Percentiles rank a stretch among this genome's conserved stretches.
These are phyloP conservation scores for Basipetospora sp. DNA, from an alignment of 2,329 filamentous ascomycete genomes.

Conservation along the genomic window DNA sequence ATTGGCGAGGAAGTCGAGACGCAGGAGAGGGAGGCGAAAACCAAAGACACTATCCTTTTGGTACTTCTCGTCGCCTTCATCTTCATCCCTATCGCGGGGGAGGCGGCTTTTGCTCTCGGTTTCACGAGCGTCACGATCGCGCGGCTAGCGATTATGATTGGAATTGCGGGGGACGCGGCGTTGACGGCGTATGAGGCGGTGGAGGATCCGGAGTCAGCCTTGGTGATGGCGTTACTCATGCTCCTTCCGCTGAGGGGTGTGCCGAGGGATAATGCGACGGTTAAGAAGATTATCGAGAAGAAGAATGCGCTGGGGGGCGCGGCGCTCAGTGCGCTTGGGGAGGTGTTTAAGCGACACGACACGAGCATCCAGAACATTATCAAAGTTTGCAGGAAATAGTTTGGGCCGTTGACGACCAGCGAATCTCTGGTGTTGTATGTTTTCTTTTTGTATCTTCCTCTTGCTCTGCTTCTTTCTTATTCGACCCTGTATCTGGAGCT, in stretches of 20 bases:
- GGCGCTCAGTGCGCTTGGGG: not conserved
- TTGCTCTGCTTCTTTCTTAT: not conserved
- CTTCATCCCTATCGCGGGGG: not conserved
- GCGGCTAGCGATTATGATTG: not conserved
- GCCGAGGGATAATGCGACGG: not conserved
- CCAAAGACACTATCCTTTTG: not conserved
- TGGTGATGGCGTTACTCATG: not conserved
- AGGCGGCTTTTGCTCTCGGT: not conserved
- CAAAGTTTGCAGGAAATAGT: not conserved
- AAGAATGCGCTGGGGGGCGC: not conserved
- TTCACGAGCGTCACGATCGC: not conserved
- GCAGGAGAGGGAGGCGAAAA: not conserved
- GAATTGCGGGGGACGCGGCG: not conserved
- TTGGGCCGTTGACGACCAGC: not conserved
- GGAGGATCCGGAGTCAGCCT: not conserved
- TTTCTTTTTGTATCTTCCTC: not conserved
- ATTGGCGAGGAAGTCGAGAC: constrained; percentile 1
- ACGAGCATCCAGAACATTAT: constrained; percentile 1
- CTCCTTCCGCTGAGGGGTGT: not conserved
- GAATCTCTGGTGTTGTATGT: not conserved
- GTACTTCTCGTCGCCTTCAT: not conserved
- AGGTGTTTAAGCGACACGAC: not conserved
- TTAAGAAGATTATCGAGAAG: not conserved
- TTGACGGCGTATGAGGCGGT: not conserved
- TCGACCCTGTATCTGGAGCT: too few relatives aligned